Evolutionary conservation across 495 filamentous ascomycete genomes (phyloP), one percentile per base, ranked within the genome.

Genomic region (Penicillium canariense): DNA sequence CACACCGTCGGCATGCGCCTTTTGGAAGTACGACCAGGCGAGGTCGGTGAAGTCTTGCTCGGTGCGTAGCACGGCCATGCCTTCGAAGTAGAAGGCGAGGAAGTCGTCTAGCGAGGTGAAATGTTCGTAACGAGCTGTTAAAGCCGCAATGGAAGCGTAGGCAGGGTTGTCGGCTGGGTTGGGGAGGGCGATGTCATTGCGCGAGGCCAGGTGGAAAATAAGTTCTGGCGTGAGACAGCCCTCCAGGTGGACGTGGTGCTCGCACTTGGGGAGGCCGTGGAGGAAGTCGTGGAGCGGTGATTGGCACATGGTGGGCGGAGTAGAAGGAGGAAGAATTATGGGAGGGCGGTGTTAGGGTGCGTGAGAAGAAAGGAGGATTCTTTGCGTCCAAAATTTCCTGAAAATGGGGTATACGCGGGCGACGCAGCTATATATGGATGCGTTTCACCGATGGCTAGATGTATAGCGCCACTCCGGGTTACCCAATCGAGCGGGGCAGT

Each of bases 231-330:
- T 81, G 20, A 91, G 75, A 15, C 84, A 83, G 45, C 88, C 88
- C 64, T 89, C 87, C 5, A 91, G 75, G 60, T 91, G 88, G 48
- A 91, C 79, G 66, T 94, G 88, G 65, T 90, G 88, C 58, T 91
- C 89, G 69, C 81, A 86, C 77, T 89, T 91, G 34, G 88, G 88
- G 23, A 91, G 81, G 20, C 77, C 76, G 32, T 74, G 68, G 30
- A 93, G 81, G 62, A 89, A 84, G 30, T 73, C 57, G 66, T 89
- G 87, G 26, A 71, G 58, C 10, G 56, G 42, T 35, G 67, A 63
- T 62, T 70, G 61, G 31, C 71, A 74, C 73, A 76, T 76, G 9
- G 30, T 62, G 47, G 17, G 7, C 30, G 36, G 23, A 30, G 20
- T 27, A 7, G 35, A 36, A 32, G 12, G 12, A 12, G 30, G 12